Evolutionary conservation across 2,329 filamentous ascomycete genomes (phyloP), one percentile per base, ranked within the genome.

Genomic region (Pseudogymnoascus sp.): DNA sequence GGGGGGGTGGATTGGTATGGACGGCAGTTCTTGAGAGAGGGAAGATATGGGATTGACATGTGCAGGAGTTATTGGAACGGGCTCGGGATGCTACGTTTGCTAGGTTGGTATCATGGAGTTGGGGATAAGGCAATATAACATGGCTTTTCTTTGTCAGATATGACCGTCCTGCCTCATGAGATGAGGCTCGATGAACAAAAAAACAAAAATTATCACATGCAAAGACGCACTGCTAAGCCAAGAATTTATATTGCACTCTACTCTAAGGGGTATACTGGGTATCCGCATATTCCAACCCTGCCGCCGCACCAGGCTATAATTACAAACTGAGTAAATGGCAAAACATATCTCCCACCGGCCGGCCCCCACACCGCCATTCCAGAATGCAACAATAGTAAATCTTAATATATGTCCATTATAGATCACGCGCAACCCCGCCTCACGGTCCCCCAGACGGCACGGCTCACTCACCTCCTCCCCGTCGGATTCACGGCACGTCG

Each of bases 401-500:
- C 41, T 28, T 52, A 52, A 52, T 28, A 52, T 52, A 52, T 52
- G 23, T 18, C 23, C 41, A 28, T 15, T 28, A 15, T 28, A 28
- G 41, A 18, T 52, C 41, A 52, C 23, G 41, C 28, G 23, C 5
- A 26, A 19, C 21, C 4, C 19, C 19, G 13, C 38, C 38, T 2
- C 41, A 18, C 23, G 18, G 9, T 10, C 23, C 41, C 41, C 2
- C 23, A 12, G 23, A 52, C 41, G 41, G 41, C 41, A 52, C 41
- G 41, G 41, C 41, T 30, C 41, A 28, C n/a, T 52, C 41, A 70
- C 60, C 69, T 63, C 61, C 69, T 64, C 19, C 68, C 68, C 12
- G 67, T 67, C 10, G 69, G 61, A 60, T 85, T 85, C 65, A 87
- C 82, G 76, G 85, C 78, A 70, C 84, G 82, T 70, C 89, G 82